Conservation (phyloP, 352 stramenopile species). For the Phytopythium boreale region DNA sequence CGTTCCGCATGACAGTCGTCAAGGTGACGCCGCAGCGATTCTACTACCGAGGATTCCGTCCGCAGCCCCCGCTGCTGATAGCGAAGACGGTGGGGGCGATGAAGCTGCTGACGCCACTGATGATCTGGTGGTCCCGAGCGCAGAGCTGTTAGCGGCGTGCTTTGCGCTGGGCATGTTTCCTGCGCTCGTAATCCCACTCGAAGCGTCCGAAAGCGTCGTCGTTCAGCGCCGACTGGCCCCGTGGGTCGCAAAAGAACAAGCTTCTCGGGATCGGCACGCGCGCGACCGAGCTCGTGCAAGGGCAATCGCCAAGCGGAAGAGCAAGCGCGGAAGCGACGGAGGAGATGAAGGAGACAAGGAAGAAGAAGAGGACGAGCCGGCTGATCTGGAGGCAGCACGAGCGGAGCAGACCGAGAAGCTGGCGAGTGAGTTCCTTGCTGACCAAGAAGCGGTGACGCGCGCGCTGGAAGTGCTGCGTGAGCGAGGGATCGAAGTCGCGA, state of each 20-base stretch:
- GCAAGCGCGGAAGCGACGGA: background rate
- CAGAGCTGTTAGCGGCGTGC: conserved; percentile 33
- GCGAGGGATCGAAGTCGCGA: conserved; percentile 31
- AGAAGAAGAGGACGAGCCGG: conserved; percentile 18
- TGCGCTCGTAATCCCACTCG: conserved; percentile 43
- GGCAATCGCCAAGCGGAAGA: background rate
- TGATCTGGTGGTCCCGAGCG: conserved; percentile 23
- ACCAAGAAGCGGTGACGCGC: conserved; percentile 33
- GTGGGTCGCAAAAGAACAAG: conserved; percentile 10
- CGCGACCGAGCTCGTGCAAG: conserved; percentile 18
- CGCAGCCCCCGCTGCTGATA: background rate
- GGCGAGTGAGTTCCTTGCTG: conserved; percentile 36
- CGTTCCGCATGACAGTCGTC: background rate
- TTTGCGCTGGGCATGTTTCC: conserved; percentile 50
- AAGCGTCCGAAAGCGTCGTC: conserved; percentile 20
- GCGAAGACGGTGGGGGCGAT: background rate
- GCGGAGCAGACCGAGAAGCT: conserved; percentile 44
- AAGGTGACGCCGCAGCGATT: background rate
- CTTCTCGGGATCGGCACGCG: conserved; percentile 26
- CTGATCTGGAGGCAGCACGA: conserved; percentile 32
- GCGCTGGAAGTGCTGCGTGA: conserved; percentile 31
- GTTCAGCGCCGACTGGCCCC: background rate
- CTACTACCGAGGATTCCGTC: background rate
- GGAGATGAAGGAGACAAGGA: conserved; percentile 13
- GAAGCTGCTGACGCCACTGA: conserved; percentile 7